Conservation (phyloP, 2,329 filamentous ascomycete species). For the Pseudocercospora macadamiae region DNA sequence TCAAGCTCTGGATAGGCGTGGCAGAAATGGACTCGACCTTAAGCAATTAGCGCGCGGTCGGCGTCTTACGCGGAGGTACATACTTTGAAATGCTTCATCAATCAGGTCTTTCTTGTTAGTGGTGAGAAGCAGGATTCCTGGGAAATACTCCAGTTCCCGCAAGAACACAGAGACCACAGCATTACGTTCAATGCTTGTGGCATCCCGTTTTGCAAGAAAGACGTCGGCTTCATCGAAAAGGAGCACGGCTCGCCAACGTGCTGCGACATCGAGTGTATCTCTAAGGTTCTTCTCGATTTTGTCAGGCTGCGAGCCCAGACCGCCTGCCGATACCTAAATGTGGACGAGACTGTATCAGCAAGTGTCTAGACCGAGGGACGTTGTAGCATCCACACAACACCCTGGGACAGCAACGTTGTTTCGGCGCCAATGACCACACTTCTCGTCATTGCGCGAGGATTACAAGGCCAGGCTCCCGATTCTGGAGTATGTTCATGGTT, state of each 20-base stretch:
- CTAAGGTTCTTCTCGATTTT: slow-evolving; percentile 22
- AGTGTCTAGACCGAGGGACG: no score
- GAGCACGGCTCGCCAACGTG: slow-evolving; percentile 33
- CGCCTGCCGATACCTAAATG: slow-evolving; percentile 9
- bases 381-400: no score
- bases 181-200: slow-evolving; percentile 80
- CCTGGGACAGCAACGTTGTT: no score
- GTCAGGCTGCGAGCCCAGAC: slow-evolving; percentile 15
- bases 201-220: slow-evolving; percentile 62
- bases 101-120: slow-evolving; percentile 15
- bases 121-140: slow-evolving; percentile 65
- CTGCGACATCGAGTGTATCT: slow-evolving; percentile 20
- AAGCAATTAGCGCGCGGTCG: not conserved
- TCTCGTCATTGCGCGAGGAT: no score
- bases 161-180: slow-evolving; percentile 83
- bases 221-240: slow-evolving; percentile 46
- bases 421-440: no score
- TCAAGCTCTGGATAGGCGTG: slow-evolving; percentile 72
- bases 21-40: slow-evolving; percentile 73
- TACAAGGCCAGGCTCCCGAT: no score
- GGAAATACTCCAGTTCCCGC: slow-evolving; percentile 83
- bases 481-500: no score
- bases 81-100: slow-evolving; percentile 17
- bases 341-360: no score
- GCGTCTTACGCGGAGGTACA: no score